These are phyloP conservation scores for Halteria grandinella DNA, from an alignment of 73 alveolate species.

Conservation along the genomic window DNA sequence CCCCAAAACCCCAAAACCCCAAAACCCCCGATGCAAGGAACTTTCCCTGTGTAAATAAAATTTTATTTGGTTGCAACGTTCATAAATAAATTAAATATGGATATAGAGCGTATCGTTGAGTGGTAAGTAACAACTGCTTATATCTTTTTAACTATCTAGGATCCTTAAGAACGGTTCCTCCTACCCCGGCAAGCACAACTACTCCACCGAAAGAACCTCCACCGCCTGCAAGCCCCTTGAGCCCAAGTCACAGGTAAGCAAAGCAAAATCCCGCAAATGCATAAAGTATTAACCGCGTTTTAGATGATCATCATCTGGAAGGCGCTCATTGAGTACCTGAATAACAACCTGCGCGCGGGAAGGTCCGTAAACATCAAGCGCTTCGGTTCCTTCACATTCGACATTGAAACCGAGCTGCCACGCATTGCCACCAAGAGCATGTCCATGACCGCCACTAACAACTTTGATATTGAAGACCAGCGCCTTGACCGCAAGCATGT, in stretches of 20 bases:
- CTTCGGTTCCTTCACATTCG: conserved; percentile 88
- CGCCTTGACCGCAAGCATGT: conserved; percentile 82
- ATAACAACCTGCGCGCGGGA: conserved; percentile 81
- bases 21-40: too few relatives aligned
- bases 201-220: conserved; percentile 74
- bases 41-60: too few relatives aligned
- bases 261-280: too few relatives aligned
- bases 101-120: conserved; percentile 45
- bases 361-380: conserved; percentile 79
- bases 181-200: conserved; percentile 83
- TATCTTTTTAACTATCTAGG: conserved; percentile 11
- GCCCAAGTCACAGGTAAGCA: conserved; percentile 74
- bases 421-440: conserved; percentile 74
- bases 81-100: too few relatives aligned
- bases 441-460: conserved; percentile 45
- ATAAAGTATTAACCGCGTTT: neutral
- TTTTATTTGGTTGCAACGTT: too few relatives aligned
- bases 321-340: conserved; percentile 77
- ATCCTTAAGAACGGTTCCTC: conserved; percentile 61
- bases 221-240: conserved; percentile 82
- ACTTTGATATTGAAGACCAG: conserved; percentile 76
- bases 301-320: conserved; percentile 83
- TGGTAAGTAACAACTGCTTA: conserved; percentile 14
- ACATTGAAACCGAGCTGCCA: conserved; percentile 81
- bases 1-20: too few relatives aligned